Evolutionary conservation across 2,329 filamentous ascomycete genomes (phyloP), one percentile per base, ranked within the genome.

Genomic region (Orbilia brochopaga): DNA sequence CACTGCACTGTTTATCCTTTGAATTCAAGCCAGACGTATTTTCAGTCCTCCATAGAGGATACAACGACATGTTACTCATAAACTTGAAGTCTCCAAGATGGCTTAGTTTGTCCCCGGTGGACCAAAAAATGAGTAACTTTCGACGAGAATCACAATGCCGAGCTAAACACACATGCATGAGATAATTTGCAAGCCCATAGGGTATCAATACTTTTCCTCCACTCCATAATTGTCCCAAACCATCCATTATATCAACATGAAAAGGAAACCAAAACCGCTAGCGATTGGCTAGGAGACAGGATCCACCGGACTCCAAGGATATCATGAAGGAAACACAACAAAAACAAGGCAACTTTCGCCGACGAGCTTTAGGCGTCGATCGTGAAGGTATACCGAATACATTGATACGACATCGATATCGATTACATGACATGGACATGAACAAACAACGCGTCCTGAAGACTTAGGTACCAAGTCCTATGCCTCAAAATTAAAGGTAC

Each of bases 141-240:
- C n/a, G n/a, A n/a, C n/a, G n/a, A n/a, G n/a, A n/a, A 32, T 32
- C 27, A 32, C 27, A 32, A 32, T 32, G 27, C 8, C n/a, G n/a
- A n/a, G n/a, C n/a, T n/a, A n/a, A n/a, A n/a, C n/a, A n/a, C 8
- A 32, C 27, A 8, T 32, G 17, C 3, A 44, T 44, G 13, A 3
- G 4, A 5, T 5, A 44, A 44, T 3, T 4, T 6, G 17, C 17
- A 6, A 6, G 17, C 15, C 40, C 13, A 15, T 48, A n/a, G 44
- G 44, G 44, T 48, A 48, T 48, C 19, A 48, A 21, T 21, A 19
- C 19, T 48, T 48, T 48, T 19, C 17, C n/a, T 48, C 44, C 44
- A 48, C 44, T 48, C 44, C 44, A 32, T 32, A 23, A 48, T 48
- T 48, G 44, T 23, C 44, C 44, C 19, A 4, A 21, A 11, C 44